Evolutionary conservation across 345 rosid species (phyloP).

Genomic region (Eucalyptus sideroxylon): DNA sequence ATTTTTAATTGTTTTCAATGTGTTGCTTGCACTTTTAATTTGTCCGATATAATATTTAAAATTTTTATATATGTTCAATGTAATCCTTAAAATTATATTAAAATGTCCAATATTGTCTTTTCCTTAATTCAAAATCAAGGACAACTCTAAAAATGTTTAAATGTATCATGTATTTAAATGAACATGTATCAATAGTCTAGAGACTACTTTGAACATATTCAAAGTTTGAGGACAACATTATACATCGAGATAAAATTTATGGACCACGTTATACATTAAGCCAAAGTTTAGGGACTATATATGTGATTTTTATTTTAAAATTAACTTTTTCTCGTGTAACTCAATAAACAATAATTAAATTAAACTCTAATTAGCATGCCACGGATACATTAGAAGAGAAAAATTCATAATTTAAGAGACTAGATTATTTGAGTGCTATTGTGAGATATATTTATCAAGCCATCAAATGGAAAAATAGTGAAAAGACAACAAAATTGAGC

Average conservation of each 20-base stretch:
- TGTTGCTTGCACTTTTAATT: rapidly evolving
- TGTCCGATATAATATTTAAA: rapidly evolving
- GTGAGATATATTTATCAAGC: not conserved
- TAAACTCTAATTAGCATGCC: not conserved
- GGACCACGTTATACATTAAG: rapidly evolving
- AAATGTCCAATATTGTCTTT: rapidly evolving
- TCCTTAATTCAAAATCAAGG: rapidly evolving
- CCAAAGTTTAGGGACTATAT: rapidly evolving
- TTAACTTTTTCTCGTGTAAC: not conserved
- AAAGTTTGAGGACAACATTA: rapidly evolving
- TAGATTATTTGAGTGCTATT: not conserved
- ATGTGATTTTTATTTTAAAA: too few relatives aligned
- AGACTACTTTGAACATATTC: too few relatives aligned
- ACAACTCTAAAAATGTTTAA: rapidly evolving
- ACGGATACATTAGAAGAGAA: not conserved
- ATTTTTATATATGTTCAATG: rapidly evolving
- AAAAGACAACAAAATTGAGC: not conserved
- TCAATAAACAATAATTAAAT: not conserved
- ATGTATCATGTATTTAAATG: too few relatives aligned
- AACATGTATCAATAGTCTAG: rapidly evolving
- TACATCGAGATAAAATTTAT: rapidly evolving
- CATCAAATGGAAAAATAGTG: not conserved
- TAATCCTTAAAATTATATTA: too few relatives aligned
- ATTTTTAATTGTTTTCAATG: too few relatives aligned
- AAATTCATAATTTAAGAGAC: not conserved